Percentiles rank a stretch among this genome's conserved stretches.
Conservation (phyloP, 768 basidiomycete species). For the Krasilnikovozyma curviuscula region DNA sequence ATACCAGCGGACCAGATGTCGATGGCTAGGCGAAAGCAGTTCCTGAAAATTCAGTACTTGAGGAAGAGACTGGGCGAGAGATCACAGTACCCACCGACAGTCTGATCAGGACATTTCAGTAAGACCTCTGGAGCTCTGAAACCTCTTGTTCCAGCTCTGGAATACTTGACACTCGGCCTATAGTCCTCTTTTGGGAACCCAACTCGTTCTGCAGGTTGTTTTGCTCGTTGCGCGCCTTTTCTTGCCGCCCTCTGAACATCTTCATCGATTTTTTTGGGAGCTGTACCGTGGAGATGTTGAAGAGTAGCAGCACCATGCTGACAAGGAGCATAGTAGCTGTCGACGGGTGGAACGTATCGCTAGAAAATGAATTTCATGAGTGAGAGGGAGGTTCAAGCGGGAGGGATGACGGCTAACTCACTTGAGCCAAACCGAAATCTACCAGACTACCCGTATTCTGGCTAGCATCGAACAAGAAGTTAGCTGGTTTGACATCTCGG, state of each 20-base stretch:
- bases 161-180: conserved; percentile 72
- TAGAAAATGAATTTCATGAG: neutral
- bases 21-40: conserved; percentile 41
- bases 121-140: conserved; percentile 94
- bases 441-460: conserved; percentile 69
- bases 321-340: conserved; percentile 30
- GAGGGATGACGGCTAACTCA: conserved; percentile 29
- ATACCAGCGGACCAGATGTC: conserved; percentile 92
- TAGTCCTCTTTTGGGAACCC: conserved; percentile 23
- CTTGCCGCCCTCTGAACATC: conserved; percentile 23
- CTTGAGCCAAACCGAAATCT: conserved; percentile 90
- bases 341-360: conserved; percentile 23
- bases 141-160: conserved; percentile 87
- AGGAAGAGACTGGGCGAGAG: neutral
- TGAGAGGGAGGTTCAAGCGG: neutral
- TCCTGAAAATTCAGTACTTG: neutral
- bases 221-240: conserved; percentile 17
- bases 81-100: conserved; percentile 46
- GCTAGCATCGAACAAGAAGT: conserved; percentile 78
- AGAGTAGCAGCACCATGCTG: conserved; percentile 52
- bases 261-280: conserved; percentile 32
- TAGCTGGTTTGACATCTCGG: conserved; percentile 94
- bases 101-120: conserved; percentile 81
- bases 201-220: conserved; percentile 20
- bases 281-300: conserved; percentile 49